Conservation (phyloP, 2,329 filamentous ascomycete species). For the Stachybotrys chlorohalonatus region DNA sequence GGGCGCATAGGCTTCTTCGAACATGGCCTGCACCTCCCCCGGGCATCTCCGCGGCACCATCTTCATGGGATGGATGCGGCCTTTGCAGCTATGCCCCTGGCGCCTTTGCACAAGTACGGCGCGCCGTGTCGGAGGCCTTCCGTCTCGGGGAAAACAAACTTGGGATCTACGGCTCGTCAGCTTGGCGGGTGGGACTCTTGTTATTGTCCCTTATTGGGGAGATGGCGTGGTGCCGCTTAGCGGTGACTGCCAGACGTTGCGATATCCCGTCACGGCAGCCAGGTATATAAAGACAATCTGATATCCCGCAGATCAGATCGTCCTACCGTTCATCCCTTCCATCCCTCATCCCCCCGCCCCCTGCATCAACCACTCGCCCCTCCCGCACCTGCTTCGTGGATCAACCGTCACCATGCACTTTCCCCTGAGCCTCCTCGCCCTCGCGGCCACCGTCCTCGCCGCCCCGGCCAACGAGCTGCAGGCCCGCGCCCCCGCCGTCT, state of each 20-base stretch:
- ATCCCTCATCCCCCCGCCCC: background rate
- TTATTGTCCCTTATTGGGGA: no score
- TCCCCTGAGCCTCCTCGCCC: constrained; percentile 14
- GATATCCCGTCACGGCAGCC: background rate
- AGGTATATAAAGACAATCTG: background rate
- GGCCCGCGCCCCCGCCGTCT: constrained; percentile 15
- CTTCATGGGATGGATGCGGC: no score
- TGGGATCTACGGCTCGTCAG: background rate
- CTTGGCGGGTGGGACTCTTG: background rate
- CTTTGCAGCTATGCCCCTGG: no score
- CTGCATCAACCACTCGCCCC: background rate
- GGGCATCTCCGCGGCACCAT: no score
- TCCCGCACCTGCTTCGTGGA: background rate
- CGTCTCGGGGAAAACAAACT: no score
- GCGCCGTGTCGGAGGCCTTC: no score
- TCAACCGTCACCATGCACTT: constrained; percentile 12
- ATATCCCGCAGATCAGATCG: background rate
- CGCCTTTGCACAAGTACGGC: no score
- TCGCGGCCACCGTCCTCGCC: constrained; percentile 17
- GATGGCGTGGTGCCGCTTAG: no score
- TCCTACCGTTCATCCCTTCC: background rate
- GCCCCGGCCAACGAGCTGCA: constrained; percentile 12
- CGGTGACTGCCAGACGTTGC: background rate
- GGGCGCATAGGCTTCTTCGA: no score
- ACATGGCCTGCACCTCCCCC: no score